Evolutionary conservation across 2,329 filamentous ascomycete species (phyloP).

Genomic region (Cordyceps pruinosa): DNA sequence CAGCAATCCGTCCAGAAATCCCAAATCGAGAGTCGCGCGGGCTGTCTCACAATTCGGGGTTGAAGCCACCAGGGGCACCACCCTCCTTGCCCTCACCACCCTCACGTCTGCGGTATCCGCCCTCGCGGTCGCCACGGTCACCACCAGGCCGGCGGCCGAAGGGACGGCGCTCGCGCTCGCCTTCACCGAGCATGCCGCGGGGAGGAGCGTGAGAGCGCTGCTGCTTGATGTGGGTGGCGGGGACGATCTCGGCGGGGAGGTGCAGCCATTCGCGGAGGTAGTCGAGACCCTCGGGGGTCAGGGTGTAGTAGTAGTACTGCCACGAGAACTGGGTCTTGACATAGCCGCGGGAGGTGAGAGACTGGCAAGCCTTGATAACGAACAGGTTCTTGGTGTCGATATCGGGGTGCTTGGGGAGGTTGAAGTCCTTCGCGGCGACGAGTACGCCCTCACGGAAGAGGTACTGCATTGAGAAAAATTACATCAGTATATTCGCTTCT

Average conservation of each 20-base stretch:
- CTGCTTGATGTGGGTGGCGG: constrained; percentile 99
- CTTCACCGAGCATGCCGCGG: constrained; percentile 95
- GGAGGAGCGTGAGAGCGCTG: constrained; percentile 97
- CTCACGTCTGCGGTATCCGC: constrained; percentile 88
- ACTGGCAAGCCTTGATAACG: constrained; percentile 99
- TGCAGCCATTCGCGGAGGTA: constrained; percentile 99
- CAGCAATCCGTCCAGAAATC: constrained; percentile 23
- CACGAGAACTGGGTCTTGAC: constrained; percentile 99
- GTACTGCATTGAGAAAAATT: constrained; percentile 51
- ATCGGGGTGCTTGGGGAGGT: constrained; percentile 93
- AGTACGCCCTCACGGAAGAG: constrained; percentile 91
- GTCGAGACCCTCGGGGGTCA: constrained; percentile 98
- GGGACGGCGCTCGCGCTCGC: constrained; percentile 72
- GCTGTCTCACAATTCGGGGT: constrained; percentile 72
- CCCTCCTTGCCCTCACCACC: constrained; percentile 84
- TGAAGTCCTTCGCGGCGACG: constrained; percentile 99
- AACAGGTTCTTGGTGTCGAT: constrained; percentile 99
- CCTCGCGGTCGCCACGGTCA: constrained; percentile 75
- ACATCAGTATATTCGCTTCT: constrained; percentile 13
- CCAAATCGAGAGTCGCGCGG: constrained; percentile 1
- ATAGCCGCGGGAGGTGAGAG: constrained; percentile 93
- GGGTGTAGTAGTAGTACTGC: constrained; percentile 99
- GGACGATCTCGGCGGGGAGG: constrained; percentile 98
- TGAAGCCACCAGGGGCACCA: constrained; percentile 84
- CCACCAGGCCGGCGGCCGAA: constrained; percentile 52